phyloP scores from a whole-genome alignment of 768 basidiomycete genomes.

The Psilocybe tampanensis region DNA sequence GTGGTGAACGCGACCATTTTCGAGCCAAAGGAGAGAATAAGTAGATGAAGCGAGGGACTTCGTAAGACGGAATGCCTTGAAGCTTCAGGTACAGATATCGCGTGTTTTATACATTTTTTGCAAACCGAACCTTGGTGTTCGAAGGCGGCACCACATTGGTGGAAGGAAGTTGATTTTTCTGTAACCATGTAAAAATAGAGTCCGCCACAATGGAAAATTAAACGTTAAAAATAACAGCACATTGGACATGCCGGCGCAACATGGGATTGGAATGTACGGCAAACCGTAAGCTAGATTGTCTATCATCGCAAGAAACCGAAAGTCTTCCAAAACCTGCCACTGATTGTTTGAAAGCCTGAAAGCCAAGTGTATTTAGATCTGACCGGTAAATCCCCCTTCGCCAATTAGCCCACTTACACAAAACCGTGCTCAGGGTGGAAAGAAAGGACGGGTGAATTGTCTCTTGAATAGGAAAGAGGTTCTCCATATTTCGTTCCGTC shows the following conservation, averaged over 20 bases:
- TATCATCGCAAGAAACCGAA: not conserved
- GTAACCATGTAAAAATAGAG: not conserved
- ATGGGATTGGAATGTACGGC: not conserved
- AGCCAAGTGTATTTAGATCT: no score
- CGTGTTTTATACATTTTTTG: conserved; percentile 14
- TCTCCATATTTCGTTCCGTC: not conserved
- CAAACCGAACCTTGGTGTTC: not conserved
- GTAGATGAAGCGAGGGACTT: conserved; percentile 7
- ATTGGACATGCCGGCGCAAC: not conserved
- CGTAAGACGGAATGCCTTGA: conserved; percentile 20
- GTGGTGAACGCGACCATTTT: conserved; percentile 19
- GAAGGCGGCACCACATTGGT: not conserved
- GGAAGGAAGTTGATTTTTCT: not conserved
- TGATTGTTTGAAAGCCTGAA: no score
- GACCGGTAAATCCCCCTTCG: no score
- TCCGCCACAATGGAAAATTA: not conserved
- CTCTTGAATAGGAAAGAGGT: not conserved
- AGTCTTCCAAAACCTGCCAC: not conserved
- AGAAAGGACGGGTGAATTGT: not conserved
- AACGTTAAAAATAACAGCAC: not conserved
- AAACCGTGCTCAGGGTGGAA: no score
- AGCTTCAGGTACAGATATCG: not conserved
- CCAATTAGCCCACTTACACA: no score
- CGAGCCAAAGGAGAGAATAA: not conserved
- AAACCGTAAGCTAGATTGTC: not conserved